Conservation (phyloP, 179 eudicot species). For the Heliamphora pulchella region DNA sequence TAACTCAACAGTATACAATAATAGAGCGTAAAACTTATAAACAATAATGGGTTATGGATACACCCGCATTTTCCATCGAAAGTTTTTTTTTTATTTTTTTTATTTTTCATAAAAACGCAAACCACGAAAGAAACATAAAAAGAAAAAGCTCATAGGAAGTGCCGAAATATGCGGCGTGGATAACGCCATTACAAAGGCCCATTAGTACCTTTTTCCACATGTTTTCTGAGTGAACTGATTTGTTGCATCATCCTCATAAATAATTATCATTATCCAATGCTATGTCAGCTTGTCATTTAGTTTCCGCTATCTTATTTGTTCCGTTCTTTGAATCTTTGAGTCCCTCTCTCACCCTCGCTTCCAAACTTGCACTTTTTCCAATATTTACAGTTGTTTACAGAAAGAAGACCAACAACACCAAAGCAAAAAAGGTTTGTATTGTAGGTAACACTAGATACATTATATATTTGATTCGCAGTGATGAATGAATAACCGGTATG, state of each 20-base stretch:
- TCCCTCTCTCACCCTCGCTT: not conserved
- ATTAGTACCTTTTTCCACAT: not conserved
- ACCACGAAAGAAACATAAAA: no score
- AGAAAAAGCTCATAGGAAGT: conserved; percentile 8
- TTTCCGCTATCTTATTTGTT: not conserved
- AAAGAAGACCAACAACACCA: not conserved
- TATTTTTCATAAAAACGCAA: no score
- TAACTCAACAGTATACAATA: no score
- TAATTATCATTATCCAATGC: not conserved
- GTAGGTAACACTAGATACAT: conserved; percentile 1
- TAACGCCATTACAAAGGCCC: not conserved
- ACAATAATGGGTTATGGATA: no score
- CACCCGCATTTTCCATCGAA: no score
- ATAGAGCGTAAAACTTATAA: no score
- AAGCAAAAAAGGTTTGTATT: not conserved
- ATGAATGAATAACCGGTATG: not conserved
- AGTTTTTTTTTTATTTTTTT: no score
- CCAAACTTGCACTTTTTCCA: not conserved
- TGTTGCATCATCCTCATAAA: not conserved
- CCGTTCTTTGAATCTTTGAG: not conserved
- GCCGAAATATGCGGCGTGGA: conserved; percentile 25
- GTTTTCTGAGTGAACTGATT: not conserved
- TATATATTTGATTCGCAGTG: not conserved
- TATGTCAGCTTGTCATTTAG: not conserved
- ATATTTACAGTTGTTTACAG: not conserved